phyloP scores from a whole-genome alignment of 495 filamentous ascomycete species.

The Neurospora sp. region DNA sequence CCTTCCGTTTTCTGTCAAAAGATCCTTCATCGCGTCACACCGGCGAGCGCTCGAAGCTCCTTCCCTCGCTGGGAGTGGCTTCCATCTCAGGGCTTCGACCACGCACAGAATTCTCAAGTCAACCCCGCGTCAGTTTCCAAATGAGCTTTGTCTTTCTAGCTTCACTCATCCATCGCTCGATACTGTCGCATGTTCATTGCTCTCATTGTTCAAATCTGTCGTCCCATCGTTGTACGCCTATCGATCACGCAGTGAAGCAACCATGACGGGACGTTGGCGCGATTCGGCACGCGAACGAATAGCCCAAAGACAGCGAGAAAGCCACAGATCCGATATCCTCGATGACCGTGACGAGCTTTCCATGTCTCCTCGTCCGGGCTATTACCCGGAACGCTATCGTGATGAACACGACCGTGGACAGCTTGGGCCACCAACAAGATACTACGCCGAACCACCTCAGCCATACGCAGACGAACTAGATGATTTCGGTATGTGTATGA shows the following conservation, averaged over 20 bases:
- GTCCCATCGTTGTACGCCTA: background rate
- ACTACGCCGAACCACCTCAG: background rate
- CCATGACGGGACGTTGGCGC: background rate
- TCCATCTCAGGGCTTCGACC: background rate
- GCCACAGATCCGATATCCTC: background rate
- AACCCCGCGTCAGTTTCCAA: background rate
- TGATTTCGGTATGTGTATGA: conserved; percentile 22
- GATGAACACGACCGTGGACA: background rate
- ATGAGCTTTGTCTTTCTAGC: background rate
- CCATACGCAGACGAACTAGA: conserved; percentile 14
- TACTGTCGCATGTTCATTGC: background rate
- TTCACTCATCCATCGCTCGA: background rate
- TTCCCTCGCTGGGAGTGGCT: background rate
- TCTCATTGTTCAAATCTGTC: background rate
- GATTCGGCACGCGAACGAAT: background rate
- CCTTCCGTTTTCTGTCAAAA: background rate
- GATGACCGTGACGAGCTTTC: background rate
- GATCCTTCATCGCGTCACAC: background rate
- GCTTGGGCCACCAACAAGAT: background rate
- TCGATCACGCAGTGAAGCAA: background rate
- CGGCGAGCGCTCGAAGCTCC: background rate
- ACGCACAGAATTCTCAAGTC: background rate
- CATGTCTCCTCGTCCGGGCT: background rate
- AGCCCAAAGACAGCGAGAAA: background rate
- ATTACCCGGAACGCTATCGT: background rate